These are phyloP conservation scores for Glycine soja DNA, from an alignment of 306 rosid species.

Conservation along the genomic window DNA sequence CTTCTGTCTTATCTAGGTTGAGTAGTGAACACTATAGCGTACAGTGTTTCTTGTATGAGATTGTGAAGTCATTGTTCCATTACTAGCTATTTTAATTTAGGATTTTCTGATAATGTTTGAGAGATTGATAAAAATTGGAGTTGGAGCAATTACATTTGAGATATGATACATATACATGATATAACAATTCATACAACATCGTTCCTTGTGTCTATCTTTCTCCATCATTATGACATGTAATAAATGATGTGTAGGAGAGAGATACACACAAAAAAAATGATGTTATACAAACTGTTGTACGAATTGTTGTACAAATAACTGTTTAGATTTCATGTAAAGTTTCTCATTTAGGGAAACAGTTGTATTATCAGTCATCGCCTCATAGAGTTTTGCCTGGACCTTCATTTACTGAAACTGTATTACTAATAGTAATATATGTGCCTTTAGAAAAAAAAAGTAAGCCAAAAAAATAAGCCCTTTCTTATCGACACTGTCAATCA, in stretches of 20 bases:
- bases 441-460: too few relatives aligned
- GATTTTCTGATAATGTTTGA: conserved; percentile 11
- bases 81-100: conserved; percentile 5
- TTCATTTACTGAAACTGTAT: conserved; percentile 7
- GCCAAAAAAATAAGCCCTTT: too few relatives aligned
- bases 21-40: neutral
- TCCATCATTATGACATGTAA: too few relatives aligned
- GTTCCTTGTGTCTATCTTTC: too few relatives aligned
- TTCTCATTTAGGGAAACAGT: conserved; percentile 18
- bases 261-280: too few relatives aligned
- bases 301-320: too few relatives aligned
- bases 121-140: conserved; percentile 12
- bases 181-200: too few relatives aligned
- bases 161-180: too few relatives aligned
- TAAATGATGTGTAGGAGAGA: too few relatives aligned
- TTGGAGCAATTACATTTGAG: conserved; percentile 10
- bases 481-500: neutral
- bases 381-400: conserved; percentile 12
- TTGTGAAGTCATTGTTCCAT: neutral
- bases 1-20: neutral
- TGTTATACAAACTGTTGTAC: too few relatives aligned
- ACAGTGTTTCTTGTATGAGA: neutral
- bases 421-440: too few relatives aligned
- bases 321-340: neutral
- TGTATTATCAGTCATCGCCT: conserved; percentile 1